Percentiles rank a stretch among this genome's conserved stretches.
Evolutionary conservation across 78 protist genomes (phyloP).

Genomic region (Dictyostelium firmibasis): DNA sequence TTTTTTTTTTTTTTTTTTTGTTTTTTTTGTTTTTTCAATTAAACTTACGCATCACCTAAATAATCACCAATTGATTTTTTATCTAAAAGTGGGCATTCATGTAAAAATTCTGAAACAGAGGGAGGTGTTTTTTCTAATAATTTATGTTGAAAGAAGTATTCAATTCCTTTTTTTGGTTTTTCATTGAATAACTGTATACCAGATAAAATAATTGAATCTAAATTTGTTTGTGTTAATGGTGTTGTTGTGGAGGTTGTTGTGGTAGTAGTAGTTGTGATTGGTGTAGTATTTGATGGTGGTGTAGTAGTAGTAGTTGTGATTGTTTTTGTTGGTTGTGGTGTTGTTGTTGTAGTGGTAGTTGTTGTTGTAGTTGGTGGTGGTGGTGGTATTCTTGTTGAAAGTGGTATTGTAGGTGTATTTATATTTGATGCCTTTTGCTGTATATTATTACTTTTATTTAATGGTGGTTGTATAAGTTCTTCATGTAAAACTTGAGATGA

Average conservation of each 20-base stretch:
- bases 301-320: background rate
- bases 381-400: background rate
- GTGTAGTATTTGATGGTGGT: background rate
- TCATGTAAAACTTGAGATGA: conserved; percentile 25
- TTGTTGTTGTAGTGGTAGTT: background rate
- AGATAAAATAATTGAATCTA: conserved; percentile 6
- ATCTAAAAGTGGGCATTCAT: conserved; percentile 59
- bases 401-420: background rate
- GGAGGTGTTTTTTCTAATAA: conserved; percentile 36
- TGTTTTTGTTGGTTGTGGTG: background rate
- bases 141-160: conserved; percentile 24
- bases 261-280: background rate
- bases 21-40: background rate
- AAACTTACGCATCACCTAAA: conserved; percentile 32
- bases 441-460: background rate
- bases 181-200: conserved; percentile 63
- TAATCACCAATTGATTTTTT: conserved; percentile 82
- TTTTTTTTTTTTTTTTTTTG: background rate
- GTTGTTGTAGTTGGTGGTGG: background rate
- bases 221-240: background rate
- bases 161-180: conserved; percentile 71
- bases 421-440: background rate
- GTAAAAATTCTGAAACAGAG: conserved; percentile 68
- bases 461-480: background rate
- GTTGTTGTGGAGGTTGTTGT: background rate